These are phyloP conservation scores for Anacardium occidentale DNA, from an alignment of 345 rosid species.

Conservation along the genomic window DNA sequence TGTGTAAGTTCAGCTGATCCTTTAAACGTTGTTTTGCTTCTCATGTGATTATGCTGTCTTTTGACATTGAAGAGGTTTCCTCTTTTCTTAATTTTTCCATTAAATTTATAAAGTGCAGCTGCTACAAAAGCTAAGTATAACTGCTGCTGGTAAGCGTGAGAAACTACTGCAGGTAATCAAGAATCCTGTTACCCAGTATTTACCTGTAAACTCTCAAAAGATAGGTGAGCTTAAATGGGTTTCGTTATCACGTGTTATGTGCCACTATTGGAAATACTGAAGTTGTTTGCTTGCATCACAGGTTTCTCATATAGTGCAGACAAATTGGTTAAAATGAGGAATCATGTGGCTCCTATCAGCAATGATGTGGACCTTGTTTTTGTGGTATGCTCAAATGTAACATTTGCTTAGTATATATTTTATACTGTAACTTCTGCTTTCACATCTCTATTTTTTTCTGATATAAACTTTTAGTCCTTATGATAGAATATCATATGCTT, in stretches of 20 bases:
- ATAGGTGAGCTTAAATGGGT: conserved; percentile 48
- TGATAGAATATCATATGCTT: conserved; percentile 6
- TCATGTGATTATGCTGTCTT: not conserved
- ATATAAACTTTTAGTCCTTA: not conserved
- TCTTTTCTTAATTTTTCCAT: conserved; percentile 7
- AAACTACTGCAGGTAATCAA: conserved; percentile 74
- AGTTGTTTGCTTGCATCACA: conserved; percentile 27
- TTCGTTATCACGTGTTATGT: not conserved
- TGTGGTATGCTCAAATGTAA: conserved; percentile 58
- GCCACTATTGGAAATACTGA: not conserved
- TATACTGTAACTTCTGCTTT: not conserved
- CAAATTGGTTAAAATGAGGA: conserved; percentile 59
- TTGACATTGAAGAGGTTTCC: not conserved
- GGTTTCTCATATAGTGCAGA: conserved; percentile 86
- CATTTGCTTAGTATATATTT: not conserved
- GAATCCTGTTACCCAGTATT: conserved; percentile 66
- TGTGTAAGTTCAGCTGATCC: conserved; percentile 52
- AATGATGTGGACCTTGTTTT: conserved; percentile 67
- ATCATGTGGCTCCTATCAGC: conserved; percentile 50
- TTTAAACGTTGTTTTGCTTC: not conserved
- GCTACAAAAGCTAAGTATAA: conserved; percentile 76
- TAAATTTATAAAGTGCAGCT: conserved; percentile 65
- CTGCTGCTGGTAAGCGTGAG: conserved; percentile 72
- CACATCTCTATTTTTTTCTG: not conserved
- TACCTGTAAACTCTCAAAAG: conserved; percentile 63